phyloP scores from a whole-genome alignment of 1,139 yeast genomes.

The Yamadazyma dushanensis region DNA sequence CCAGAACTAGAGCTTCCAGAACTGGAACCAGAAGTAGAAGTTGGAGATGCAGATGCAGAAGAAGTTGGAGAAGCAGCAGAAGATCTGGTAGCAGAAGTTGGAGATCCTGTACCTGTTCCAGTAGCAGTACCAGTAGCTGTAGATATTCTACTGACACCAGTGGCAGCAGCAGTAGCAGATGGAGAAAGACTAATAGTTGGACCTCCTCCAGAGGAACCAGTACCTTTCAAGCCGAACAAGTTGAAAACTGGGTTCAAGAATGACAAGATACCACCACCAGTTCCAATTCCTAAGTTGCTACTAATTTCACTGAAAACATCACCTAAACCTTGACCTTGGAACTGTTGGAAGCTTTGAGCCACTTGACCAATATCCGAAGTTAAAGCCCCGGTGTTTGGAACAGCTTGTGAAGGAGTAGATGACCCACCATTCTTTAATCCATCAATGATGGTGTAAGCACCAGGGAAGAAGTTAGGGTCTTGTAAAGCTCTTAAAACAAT shows the following conservation, averaged over 20 bases:
- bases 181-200: conserved; percentile 12
- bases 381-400: conserved; percentile 16
- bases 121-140: conserved; percentile 7
- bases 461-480: conserved; percentile 31
- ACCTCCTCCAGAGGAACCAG: conserved; percentile 8
- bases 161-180: conserved; percentile 6
- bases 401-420: conserved; percentile 15
- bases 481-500: conserved; percentile 24
- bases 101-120: too few species aligned
- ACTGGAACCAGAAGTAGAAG: conserved; percentile 9
- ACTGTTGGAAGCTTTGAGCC: conserved; percentile 10
- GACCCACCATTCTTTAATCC: conserved; percentile 20
- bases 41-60: conserved; percentile 9
- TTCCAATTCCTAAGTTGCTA: conserved; percentile 15
- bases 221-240: conserved; percentile 14
- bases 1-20: conserved; percentile 8
- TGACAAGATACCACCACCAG: conserved; percentile 17
- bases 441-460: conserved; percentile 18
- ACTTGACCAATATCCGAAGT: conserved; percentile 13
- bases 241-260: conserved; percentile 16
- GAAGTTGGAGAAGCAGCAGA: conserved; percentile 11
- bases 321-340: conserved; percentile 14
- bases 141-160: background rate
- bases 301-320: conserved; percentile 12
- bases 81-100: conserved; percentile 6